Evolutionary conservation across 768 basidiomycete genomes (phyloP).

Genomic region (Rubroboletus pulcherrimus): DNA sequence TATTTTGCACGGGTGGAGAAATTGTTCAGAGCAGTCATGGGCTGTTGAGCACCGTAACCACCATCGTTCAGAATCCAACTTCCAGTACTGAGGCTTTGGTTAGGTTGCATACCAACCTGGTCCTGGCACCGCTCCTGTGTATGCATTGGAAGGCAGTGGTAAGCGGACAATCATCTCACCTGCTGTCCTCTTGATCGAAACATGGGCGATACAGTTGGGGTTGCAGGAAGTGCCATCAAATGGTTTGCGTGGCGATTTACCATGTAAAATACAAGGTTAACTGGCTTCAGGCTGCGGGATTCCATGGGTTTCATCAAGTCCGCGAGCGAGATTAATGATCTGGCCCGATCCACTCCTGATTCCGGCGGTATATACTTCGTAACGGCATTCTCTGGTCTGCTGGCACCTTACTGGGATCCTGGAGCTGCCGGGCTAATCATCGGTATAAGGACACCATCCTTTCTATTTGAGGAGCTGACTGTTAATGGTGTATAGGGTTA

Average conservation of each 20-base stretch:
- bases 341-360: conserved; percentile 71
- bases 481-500: conserved; percentile 43
- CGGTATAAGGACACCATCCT: conserved; percentile 39
- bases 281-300: conserved; percentile 68
- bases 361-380: conserved; percentile 95
- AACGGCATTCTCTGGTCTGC: conserved; percentile 91
- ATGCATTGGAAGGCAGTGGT: conserved; percentile 95
- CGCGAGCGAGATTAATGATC: conserved; percentile 78
- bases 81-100: conserved; percentile 2
- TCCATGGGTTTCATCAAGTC: conserved; percentile 78
- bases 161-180: conserved; percentile 30
- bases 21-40: conserved; percentile 85
- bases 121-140: conserved; percentile 70
- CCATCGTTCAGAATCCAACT: not conserved
- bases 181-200: not conserved
- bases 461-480: not conserved
- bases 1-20: conserved; percentile 90
- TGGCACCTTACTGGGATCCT: conserved; percentile 98
- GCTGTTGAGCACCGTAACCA: conserved; percentile 76
- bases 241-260: conserved; percentile 45
- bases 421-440: conserved; percentile 85
- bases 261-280: not conserved
- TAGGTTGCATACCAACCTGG: conserved; percentile 91
- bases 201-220: conserved; percentile 56
- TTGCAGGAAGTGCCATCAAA: conserved; percentile 93